A percentile compares a stretch with the other conserved stretches of the same genome.
These are phyloP conservation scores for Liquidambar formosana DNA, from an alignment of 164 flowering plant genomes.

Conservation along the genomic window DNA sequence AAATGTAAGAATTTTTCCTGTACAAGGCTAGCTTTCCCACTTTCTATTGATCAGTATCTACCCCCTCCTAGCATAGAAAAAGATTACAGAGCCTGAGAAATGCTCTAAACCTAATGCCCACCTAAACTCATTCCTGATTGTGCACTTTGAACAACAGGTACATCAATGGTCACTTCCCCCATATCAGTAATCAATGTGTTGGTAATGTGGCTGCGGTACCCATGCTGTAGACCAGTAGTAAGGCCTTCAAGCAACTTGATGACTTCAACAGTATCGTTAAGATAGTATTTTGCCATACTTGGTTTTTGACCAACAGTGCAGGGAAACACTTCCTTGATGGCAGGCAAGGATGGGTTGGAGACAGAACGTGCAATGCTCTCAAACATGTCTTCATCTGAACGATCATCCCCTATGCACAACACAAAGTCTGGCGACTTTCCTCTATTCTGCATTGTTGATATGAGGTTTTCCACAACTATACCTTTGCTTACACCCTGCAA, in stretches of 20 bases:
- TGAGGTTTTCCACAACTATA: conserved; percentile 29
- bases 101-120: no score
- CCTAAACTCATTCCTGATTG: no score
- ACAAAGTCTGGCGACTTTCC: conserved; percentile 38
- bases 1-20: no score
- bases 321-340: conserved; percentile 31
- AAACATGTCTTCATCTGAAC: conserved; percentile 51
- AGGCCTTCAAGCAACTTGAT: conserved; percentile 29
- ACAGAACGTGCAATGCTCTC: conserved; percentile 24
- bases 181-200: no score
- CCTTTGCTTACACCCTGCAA: conserved; percentile 52
- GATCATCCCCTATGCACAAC: conserved; percentile 46
- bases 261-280: conserved; percentile 35
- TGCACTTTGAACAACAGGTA: no score
- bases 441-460: conserved; percentile 25
- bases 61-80: no score
- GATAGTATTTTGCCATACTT: conserved; percentile 38
- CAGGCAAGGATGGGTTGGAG: conserved; percentile 15
- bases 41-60: no score
- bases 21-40: no score
- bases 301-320: conserved; percentile 51
- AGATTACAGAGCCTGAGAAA: no score
- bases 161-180: no score
- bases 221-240: conserved; percentile 16
- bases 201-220: not conserved